Conservation (phyloP, 2,329 filamentous ascomycete genomes). For the Paraphaeosphaeria sporulosa region DNA sequence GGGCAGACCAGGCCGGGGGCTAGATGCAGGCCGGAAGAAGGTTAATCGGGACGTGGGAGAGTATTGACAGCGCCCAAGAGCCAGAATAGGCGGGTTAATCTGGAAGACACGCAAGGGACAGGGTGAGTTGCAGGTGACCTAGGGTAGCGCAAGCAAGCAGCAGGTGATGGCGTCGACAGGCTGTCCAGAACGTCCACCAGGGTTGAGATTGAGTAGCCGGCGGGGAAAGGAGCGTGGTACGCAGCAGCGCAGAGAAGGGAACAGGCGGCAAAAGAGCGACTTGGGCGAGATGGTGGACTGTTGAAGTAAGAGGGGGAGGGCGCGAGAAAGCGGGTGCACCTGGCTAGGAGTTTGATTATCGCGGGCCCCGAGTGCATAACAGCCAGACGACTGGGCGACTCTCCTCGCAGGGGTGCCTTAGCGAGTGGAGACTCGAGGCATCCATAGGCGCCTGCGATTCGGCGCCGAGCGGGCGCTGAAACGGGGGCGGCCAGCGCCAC, state of each 20-base stretch:
- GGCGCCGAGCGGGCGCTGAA: constrained; percentile 16
- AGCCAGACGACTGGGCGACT: constrained; percentile 10
- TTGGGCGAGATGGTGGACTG: constrained; percentile 34
- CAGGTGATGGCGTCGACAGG: constrained; percentile 33
- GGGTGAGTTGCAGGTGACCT: constrained; percentile 34
- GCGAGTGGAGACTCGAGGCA: constrained; percentile 7
- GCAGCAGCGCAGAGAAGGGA: constrained; percentile 31
- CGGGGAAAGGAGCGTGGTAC: constrained; percentile 30
- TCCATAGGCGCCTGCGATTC: constrained; percentile 4
- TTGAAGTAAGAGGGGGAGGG: constrained; percentile 21
- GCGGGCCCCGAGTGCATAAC: constrained; percentile 11
- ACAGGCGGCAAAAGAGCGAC: constrained; percentile 38
- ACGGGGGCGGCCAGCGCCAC: constrained; percentile 12
- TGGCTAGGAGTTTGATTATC: constrained; percentile 16
- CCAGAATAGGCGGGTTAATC: constrained; percentile 39
- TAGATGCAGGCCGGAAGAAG: constrained; percentile 32
- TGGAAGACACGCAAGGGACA: constrained; percentile 42
- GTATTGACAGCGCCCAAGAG: constrained; percentile 24
- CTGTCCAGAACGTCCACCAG: constrained; percentile 33
- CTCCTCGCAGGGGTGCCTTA: not conserved
- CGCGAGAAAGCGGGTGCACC: constrained; percentile 6
- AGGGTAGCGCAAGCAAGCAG: constrained; percentile 33
- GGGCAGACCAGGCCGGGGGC: constrained; percentile 35
- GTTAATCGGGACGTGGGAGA: constrained; percentile 25
- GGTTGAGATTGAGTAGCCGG: constrained; percentile 41